Base-by-base conservation (phyloP, 1,284 basidiomycete species). In the Apiotrichum veenhuisii region DNA sequence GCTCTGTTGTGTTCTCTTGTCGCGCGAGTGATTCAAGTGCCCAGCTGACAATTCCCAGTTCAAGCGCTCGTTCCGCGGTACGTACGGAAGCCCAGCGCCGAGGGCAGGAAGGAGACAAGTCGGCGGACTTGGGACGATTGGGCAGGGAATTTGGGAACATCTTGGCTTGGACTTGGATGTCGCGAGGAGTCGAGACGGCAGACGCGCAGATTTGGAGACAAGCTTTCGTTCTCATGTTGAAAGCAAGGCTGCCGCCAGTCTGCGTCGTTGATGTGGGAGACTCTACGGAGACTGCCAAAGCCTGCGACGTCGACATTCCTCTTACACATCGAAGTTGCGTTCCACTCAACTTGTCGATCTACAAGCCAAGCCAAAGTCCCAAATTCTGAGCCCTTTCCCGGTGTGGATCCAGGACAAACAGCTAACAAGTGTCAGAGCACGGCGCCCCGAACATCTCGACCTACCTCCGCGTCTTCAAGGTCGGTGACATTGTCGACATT, bases 401-500 rank as follows among this genome's bases (percentile, higher is more conserved):
- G 22, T 18, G 44, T 25, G 44, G n/a, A 14, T n/a, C 26, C 5
- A 12, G 10, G 44, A 33, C 18, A 4, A 23, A 36, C 50, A 50
- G 27, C 53, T 62, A 20, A 61, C 60, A 4, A 3, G 11, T 4
- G 20, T 67, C 76, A 94, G 92, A 96, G 77, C 87, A 92, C 79
- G 94, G 95, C 75, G 85, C 85, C 72, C 84, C 95, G 66, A 89
- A 90, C 78, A 69, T 98, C 75, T 92, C 93, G 68, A 98, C 93
- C 52, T 98, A 86, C 86, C 82, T 98, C 75, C 85, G 88, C 77
- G 85, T 86, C 81, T 99, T 89, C 87, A 86, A 87, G 72, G 85
- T 98, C 68, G 95, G 95, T 67, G 95, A 99, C 80, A 97, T 98
- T 75, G 95, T 99, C 71, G 95, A 98, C 83, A 98, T 98, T 85